Evolutionary conservation across 306 rosid genomes (phyloP).

Genomic region (Chamaecrista fasciculata): DNA sequence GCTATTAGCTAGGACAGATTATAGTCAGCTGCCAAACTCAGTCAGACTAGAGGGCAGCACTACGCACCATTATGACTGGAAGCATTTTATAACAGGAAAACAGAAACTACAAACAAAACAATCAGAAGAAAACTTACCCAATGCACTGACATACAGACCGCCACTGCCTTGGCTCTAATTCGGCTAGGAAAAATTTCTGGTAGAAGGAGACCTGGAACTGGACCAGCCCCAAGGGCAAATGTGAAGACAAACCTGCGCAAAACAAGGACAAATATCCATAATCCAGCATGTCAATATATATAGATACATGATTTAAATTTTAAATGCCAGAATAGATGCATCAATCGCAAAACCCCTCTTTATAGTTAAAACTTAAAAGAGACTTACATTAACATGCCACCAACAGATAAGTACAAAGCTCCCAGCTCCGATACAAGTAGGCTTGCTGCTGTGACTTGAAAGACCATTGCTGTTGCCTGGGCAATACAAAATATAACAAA

Average conservation of each 20-base stretch:
- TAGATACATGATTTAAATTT: conserved; percentile 8
- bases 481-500: conserved; percentile 11
- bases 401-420: conserved; percentile 74
- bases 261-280: conserved; percentile 18
- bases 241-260: conserved; percentile 82
- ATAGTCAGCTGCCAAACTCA: background rate
- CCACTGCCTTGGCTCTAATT: conserved; percentile 96
- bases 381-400: conserved; percentile 93
- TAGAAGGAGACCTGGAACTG: conserved; percentile 92
- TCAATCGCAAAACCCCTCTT: conserved; percentile 20
- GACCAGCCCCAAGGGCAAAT: conserved; percentile 97
- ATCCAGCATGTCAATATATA: conserved; percentile 7
- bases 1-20: background rate
- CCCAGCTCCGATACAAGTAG: conserved; percentile 44
- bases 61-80: background rate
- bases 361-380: conserved; percentile 2
- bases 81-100: conserved; percentile 1
- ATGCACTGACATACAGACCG: conserved; percentile 92
- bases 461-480: conserved; percentile 68
- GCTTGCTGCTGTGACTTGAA: conserved; percentile 83
- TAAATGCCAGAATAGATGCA: conserved; percentile 17
- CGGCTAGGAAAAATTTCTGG: conserved; percentile 90
- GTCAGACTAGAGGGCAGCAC: background rate
- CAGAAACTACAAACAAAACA: background rate
- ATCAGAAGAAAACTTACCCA: conserved; percentile 70